Conservation (phyloP, 2,329 filamentous ascomycete species). For the Trichoderma guizhouense region DNA sequence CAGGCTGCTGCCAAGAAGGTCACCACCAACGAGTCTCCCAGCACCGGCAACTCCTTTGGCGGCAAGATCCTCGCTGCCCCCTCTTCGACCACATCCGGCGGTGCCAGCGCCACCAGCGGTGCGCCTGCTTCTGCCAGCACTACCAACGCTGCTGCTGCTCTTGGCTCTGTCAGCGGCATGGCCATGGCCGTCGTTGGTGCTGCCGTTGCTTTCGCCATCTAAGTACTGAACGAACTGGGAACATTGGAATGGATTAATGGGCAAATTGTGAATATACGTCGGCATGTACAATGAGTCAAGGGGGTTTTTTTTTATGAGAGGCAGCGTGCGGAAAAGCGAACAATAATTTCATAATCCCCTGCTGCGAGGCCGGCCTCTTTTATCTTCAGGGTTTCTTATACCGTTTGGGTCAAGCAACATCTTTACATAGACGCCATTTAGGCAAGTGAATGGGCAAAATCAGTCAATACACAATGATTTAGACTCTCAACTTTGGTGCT, state of each 20-base stretch:
- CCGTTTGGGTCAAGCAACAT: not conserved
- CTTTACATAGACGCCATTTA: slow-evolving; percentile 3
- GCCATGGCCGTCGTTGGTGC: slow-evolving; percentile 10
- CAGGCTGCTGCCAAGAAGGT: slow-evolving; percentile 3
- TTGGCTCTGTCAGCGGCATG: slow-evolving; percentile 8
- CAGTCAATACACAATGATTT: not conserved
- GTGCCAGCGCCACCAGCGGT: not conserved
- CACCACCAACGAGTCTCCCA: slow-evolving; percentile 1
- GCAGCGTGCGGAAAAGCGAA: not conserved
- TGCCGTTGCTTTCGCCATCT: slow-evolving; percentile 13
- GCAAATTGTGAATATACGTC: not conserved
- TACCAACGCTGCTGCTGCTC: not conserved
- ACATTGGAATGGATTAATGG: not conserved
- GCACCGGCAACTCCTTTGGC: slow-evolving; percentile 1
- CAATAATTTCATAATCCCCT: not conserved
- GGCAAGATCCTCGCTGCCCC: not conserved
- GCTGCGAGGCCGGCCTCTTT: not conserved
- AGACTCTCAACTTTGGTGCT: not conserved
- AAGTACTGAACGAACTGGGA: not conserved
- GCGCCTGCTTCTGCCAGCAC: not conserved
- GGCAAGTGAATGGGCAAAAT: not conserved
- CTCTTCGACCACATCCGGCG: not conserved
- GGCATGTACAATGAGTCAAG: slow-evolving; percentile 6
- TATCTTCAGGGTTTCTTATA: not conserved
- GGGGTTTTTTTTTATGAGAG: not conserved